Evolutionary conservation across 257 asterid species (phyloP), one percentile per base, ranked within the genome.

Genomic region (Ajuga chamaepitys): DNA sequence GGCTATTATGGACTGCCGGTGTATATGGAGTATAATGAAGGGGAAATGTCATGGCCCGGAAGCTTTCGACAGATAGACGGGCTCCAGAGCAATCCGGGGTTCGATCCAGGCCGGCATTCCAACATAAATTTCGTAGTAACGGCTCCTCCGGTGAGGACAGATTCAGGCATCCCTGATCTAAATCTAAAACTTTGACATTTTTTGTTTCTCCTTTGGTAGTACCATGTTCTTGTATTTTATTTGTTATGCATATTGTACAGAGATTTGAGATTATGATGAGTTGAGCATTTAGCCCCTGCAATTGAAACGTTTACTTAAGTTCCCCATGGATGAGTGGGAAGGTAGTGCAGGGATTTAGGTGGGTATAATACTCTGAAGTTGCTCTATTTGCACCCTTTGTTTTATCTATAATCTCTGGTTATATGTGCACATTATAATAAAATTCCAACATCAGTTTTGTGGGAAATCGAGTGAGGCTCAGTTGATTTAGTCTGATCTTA

Each of bases 11-110:
- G 89, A 14, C 8, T 80, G 81, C 96, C 96, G 1, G 70, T 80
- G 1, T 83, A 63, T 20, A 57, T 83, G 78, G 89, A 79, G 45
- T 88, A 83, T 9, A 80, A 86, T 13, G 98, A 88, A n/a, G 79
- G 74, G 0, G 90, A 77, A 32, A 46, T 89, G 67, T 72, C 80
- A 11, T 89, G 96, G 96, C 99, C 99, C 0, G 95, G 97, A 34
- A 87, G 99, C 70, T 89, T 89, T 56, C 77, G 97, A 47, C 91
- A 84, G 66, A 68, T 82, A 14, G 88, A 84, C 38, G 85, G 87
- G 16, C 52, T 53, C 20, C 67, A 68, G 56, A 68, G 80, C 5
- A 58, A 66, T 42, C 41, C 66, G 41, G 76, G 73, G 7, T 55
- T 22, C 14, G 76, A 55, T 17, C 40, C 83, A 2, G 88, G 87